Conservation (phyloP, 768 basidiomycete species). For the Psilocybe tampanensis region DNA sequence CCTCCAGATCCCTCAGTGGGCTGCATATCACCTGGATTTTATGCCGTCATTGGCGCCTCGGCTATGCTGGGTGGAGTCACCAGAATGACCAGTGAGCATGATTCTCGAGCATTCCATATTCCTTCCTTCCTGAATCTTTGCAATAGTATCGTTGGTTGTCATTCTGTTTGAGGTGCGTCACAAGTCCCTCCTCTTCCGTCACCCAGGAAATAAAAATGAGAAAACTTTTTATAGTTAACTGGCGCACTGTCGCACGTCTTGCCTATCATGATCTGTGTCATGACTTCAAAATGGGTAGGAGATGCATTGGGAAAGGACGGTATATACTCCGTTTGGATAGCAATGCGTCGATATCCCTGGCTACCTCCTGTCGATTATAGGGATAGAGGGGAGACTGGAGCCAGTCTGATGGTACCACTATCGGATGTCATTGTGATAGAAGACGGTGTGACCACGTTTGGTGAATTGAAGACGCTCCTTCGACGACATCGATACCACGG, state of each 20-base stretch:
- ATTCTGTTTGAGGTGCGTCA: constrained; percentile 68
- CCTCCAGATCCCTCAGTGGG: constrained; percentile 69
- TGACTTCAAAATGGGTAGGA: constrained; percentile 77
- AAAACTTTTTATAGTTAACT: constrained; percentile 57
- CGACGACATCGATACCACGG: constrained; percentile 53
- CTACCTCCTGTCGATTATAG: constrained; percentile 65
- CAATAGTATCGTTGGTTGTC: constrained; percentile 69
- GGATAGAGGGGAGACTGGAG: constrained; percentile 65
- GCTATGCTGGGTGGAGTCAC: constrained; percentile 80
- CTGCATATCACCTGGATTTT: constrained; percentile 77
- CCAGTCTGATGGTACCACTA: constrained; percentile 58
- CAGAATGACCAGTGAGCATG: constrained; percentile 66
- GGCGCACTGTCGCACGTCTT: constrained; percentile 81
- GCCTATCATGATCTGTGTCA: constrained; percentile 80
- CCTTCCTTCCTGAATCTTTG: not conserved
- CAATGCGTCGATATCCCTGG: constrained; percentile 72
- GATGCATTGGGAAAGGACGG: constrained; percentile 72
- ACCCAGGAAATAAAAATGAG: not conserved
- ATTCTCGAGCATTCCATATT: not conserved
- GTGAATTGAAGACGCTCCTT: constrained; percentile 54
- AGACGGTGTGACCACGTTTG: constrained; percentile 48
- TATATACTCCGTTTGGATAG: constrained; percentile 74
- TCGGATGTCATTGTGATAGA: constrained; percentile 53
- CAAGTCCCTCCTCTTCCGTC: not conserved
- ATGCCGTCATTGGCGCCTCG: constrained; percentile 76